phyloP scores from a whole-genome alignment of 306 rosid genomes.

The Sphenostylis stenocarpa region DNA sequence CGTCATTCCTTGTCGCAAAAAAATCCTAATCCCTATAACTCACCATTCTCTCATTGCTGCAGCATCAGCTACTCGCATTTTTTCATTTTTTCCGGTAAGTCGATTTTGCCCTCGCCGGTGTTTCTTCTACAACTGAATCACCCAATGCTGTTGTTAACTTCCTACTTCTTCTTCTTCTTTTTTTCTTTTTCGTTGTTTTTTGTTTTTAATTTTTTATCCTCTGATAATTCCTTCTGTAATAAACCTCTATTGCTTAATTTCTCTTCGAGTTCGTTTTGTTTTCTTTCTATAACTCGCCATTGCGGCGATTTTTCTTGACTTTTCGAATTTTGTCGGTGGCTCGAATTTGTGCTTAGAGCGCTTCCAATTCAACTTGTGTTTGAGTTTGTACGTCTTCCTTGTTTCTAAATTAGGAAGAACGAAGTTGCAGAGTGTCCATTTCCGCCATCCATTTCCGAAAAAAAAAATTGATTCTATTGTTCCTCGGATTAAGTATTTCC shows the following conservation, averaged over 20 bases:
- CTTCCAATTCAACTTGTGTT: slow-evolving; percentile 10
- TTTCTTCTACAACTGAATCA: slow-evolving; percentile 16
- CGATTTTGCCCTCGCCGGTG: slow-evolving; percentile 20
- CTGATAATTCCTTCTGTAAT: background rate
- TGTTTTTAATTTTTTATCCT: background rate
- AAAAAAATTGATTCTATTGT: background rate
- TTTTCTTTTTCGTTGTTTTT: background rate
- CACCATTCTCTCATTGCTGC: slow-evolving; percentile 15
- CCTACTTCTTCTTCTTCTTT: background rate
- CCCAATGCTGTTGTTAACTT: background rate
- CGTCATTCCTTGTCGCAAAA: background rate
- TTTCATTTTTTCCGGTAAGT: slow-evolving; percentile 44
- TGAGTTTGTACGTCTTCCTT: background rate
- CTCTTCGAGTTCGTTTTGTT: slow-evolving; percentile 9
- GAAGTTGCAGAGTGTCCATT: background rate
- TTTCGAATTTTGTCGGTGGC: slow-evolving; percentile 46
- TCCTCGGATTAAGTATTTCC: background rate
- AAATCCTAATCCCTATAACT: slow-evolving; percentile 39
- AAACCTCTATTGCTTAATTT: background rate
- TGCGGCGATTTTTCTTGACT: background rate
- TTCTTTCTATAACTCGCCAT: slow-evolving; percentile 20
- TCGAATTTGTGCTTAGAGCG: slow-evolving; percentile 11
- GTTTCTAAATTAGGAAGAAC: background rate
- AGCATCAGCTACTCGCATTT: background rate
- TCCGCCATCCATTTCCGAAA: background rate